Conservation (phyloP, 352 stramenopile species). For the Blastocystis sp. region DNA sequence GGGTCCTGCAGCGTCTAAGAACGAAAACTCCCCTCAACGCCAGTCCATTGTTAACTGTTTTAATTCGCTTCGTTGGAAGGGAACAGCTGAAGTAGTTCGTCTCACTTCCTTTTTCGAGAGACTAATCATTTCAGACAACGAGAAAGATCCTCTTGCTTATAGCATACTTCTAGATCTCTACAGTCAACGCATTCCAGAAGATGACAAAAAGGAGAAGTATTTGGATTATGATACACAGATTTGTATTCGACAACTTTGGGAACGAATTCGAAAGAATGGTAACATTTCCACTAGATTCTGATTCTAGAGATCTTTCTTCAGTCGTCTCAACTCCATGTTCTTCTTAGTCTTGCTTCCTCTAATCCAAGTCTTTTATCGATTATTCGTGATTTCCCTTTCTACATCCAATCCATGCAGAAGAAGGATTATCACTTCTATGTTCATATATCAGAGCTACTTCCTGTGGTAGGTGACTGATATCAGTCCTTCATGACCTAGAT, state of each 20-base stretch:
- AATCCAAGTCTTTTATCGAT: slow-evolving; percentile 4
- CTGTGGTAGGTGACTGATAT: not conserved
- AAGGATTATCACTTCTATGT: not conserved
- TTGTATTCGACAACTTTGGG: not conserved
- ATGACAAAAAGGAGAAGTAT: not conserved
- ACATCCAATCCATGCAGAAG: not conserved
- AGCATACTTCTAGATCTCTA: slow-evolving; percentile 41
- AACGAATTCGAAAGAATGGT: slow-evolving; percentile 22
- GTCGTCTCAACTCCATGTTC: slow-evolving; percentile 5
- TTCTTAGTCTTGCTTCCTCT: slow-evolving; percentile 11
- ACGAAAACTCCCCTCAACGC: not conserved
- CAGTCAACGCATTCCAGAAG: not conserved
- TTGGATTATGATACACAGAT: not conserved
- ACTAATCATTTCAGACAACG: slow-evolving; percentile 17
- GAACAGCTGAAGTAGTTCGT: not conserved
- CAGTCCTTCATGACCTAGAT: not conserved
- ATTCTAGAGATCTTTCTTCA: slow-evolving; percentile 28
- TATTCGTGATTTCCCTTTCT: not conserved
- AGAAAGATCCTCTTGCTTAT: slow-evolving; percentile 32
- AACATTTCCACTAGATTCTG: not conserved
- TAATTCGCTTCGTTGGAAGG: not conserved
- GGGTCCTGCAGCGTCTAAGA: not conserved
- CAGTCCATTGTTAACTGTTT: slow-evolving; percentile 40
- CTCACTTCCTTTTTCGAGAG: slow-evolving; percentile 11
- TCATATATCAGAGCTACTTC: not conserved